Conservation (phyloP, 2,329 filamentous ascomycete genomes). For the Basipetospora chlamydospora region DNA sequence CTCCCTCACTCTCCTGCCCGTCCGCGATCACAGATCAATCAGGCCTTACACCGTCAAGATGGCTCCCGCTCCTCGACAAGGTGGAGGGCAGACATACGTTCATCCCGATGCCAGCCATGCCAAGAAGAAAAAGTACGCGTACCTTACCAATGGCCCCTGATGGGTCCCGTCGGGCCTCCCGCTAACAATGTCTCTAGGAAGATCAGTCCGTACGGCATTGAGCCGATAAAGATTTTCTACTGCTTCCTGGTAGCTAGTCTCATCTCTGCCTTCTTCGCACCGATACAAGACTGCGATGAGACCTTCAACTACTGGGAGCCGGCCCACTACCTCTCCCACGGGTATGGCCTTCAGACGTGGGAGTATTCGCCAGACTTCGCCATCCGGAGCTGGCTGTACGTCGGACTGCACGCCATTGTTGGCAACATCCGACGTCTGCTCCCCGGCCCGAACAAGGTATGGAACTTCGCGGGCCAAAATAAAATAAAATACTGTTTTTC, state of each 20-base stretch:
- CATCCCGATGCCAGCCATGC: constrained; percentile 35
- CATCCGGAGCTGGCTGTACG: constrained; percentile 90
- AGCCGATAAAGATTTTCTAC: constrained; percentile 66
- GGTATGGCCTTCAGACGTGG: constrained; percentile 93
- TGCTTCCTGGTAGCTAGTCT: constrained; percentile 61
- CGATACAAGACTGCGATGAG: constrained; percentile 96
- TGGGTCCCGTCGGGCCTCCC: too few species aligned
- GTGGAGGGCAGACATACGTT: constrained; percentile 23
- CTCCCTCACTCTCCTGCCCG: too few species aligned
- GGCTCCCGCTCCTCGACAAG: constrained; percentile 20
- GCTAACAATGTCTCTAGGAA: constrained; percentile 3
- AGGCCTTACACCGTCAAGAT: too few species aligned
- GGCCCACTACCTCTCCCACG: constrained; percentile 82
- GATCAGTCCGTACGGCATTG: constrained; percentile 28
- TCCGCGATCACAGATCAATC: too few species aligned
- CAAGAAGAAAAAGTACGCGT: constrained; percentile 38
- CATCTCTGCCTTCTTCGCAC: constrained; percentile 66
- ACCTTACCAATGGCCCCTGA: too few species aligned
- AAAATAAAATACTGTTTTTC: too few species aligned
- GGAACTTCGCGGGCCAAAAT: too few species aligned
- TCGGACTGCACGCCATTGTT: constrained; percentile 61
- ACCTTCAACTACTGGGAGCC: constrained; percentile 99
- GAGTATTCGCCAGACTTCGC: constrained; percentile 93
- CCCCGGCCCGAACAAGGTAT: constrained; percentile 44
- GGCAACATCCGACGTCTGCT: constrained; percentile 52